A percentile compares a stretch with the other conserved stretches of the same genome.
Evolutionary conservation across 2,329 filamentous ascomycete species (phyloP).

Genomic region (Tolypocladium nubicola): DNA sequence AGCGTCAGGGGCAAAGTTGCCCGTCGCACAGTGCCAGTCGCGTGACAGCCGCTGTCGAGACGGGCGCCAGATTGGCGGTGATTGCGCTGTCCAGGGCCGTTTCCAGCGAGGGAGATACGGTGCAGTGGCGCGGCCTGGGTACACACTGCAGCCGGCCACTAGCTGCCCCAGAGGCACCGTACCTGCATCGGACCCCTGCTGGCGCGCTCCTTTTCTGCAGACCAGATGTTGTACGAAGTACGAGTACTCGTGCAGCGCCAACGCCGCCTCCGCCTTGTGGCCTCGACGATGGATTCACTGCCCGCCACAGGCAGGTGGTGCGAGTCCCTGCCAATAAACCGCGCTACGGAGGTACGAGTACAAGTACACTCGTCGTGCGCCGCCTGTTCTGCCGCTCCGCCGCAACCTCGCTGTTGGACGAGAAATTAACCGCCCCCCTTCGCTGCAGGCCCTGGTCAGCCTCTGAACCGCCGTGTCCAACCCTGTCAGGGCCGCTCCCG

Average conservation of each 20-base stretch:
- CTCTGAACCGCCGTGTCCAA: background rate
- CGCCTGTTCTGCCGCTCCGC: background rate
- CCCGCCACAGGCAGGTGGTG: no score
- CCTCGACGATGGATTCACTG: background rate
- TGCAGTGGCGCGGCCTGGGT: background rate
- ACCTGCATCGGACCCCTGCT: constrained; percentile 11
- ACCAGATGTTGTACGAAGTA: background rate
- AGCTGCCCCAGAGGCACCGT: constrained; percentile 1
- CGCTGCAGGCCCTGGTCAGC: background rate
- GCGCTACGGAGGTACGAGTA: background rate
- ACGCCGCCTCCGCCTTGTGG: background rate
- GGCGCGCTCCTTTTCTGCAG: background rate
- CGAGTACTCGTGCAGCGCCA: no score
- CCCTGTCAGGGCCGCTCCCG: constrained; percentile 2
- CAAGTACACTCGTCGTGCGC: background rate
- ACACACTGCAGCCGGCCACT: background rate
- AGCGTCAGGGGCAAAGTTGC: constrained; percentile 10
- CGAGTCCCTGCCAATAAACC: background rate
- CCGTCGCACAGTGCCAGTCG: background rate
- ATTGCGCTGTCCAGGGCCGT: background rate
- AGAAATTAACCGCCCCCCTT: background rate
- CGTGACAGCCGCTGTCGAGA: background rate
- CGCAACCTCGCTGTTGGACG: background rate
- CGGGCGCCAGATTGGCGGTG: background rate
- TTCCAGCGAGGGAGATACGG: background rate